Base-by-base conservation (phyloP, 1,139 yeast species). In the Yarrowia galli region DNA sequence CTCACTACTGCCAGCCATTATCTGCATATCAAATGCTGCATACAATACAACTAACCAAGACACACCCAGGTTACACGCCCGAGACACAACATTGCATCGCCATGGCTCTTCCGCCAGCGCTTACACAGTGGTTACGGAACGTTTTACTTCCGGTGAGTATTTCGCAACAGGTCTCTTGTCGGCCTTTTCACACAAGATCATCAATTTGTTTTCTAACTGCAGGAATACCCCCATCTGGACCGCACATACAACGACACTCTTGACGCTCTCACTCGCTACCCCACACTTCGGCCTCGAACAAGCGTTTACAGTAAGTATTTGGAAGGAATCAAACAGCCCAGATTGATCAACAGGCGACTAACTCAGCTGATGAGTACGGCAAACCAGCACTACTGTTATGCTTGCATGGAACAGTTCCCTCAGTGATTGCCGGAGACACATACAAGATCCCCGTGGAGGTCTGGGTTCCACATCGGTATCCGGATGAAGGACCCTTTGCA, bases 401-500 rank as follows among this genome's bases (percentile, higher is more conserved):
- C 70, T 72, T 92, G 1, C 83, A 82, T 72, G 97, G 97, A 0
- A 80, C 83, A 1, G 72, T 88, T 4, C 82, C 84, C 0, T 75
- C 79, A 0, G 60, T 68, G 9, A 77, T 79, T 45, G 74, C 74
- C 18, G 72, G 76, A 70, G 73, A 75, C 8, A 73, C 75, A 0
- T 79, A 80, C 67, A 75, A 79, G 25, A 82, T 87, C n/a, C 92
- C 93, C 0, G 75, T 91, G 15, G 87, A 87, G 69, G 78, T 92
- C 3, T 92, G 97, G 97, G 75, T 93, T 1, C 97, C 97, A 0
- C 82, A 83, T 46, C 80, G 82, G 35, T 91, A 91, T 73, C 97
- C 97, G 0, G 74, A 73, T 35, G 68, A 43, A n/a, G 83, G 87
- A 1, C 98, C 98, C 0, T 74, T 86, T 25, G 83, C 86, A 0